phyloP scores from a whole-genome alignment of 2,329 filamentous ascomycete species.

The Nannizziopsis arthrosporioides region DNA sequence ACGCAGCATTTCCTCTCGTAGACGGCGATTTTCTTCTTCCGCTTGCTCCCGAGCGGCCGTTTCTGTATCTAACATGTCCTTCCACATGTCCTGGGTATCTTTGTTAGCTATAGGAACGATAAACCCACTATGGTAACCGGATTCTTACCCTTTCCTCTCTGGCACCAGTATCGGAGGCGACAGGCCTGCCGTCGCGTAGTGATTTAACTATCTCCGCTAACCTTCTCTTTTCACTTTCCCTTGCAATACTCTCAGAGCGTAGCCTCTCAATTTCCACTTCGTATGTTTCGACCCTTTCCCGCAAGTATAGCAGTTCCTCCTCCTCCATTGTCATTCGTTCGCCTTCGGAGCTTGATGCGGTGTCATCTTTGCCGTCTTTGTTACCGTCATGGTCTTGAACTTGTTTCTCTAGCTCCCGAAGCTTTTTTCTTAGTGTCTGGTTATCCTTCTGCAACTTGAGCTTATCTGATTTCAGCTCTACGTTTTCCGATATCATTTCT shows the following conservation, averaged over 20 bases:
- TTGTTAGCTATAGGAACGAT: neutral
- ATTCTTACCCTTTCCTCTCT: constrained; percentile 36
- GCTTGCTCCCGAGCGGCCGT: constrained; percentile 77
- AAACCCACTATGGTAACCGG: neutral
- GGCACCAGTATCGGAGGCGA: constrained; percentile 39
- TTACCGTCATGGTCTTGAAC: constrained; percentile 48
- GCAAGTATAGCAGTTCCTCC: constrained; percentile 73
- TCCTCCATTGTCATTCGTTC: constrained; percentile 48
- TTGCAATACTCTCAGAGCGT: constrained; percentile 61
- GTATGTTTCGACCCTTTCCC: constrained; percentile 76
- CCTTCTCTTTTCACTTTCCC: constrained; percentile 75
- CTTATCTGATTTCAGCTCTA: constrained; percentile 83
- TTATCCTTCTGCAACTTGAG: constrained; percentile 84
- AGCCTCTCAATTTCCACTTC: constrained; percentile 74
- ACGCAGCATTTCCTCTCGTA: constrained; percentile 73
- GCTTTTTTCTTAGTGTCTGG: constrained; percentile 64
- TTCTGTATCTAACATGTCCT: constrained; percentile 86
- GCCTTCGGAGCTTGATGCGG: constrained; percentile 24
- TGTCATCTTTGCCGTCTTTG: constrained; percentile 36
- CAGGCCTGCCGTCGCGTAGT: constrained; percentile 42
- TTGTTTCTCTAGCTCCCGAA: constrained; percentile 78
- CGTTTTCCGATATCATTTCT: constrained; percentile 96
- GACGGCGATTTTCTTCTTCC: constrained; percentile 73
- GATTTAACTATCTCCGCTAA: constrained; percentile 69
- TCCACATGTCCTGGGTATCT: constrained; percentile 64